Percentiles rank a stretch among this genome's conserved stretches.
Conservation (phyloP, 108 stramenopile genomes). For the Conticribra weissflogii region DNA sequence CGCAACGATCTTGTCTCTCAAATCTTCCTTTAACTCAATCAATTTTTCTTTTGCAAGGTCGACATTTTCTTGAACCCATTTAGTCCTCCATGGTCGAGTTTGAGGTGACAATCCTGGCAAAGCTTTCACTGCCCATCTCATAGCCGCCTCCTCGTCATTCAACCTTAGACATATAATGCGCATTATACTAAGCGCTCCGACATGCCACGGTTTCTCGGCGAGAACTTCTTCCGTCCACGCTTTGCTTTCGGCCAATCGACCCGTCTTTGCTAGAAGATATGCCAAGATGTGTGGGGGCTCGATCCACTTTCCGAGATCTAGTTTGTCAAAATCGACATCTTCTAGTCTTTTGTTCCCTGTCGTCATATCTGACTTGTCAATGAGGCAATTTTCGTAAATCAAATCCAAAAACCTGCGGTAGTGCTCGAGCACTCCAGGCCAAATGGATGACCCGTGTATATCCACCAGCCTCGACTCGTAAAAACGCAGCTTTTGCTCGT, state of each 20-base stretch:
- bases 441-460: constrained; percentile 35
- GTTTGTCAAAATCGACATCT: neutral
- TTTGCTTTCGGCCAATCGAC: constrained; percentile 58
- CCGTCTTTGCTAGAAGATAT: constrained; percentile 66
- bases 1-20: neutral
- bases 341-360: neutral
- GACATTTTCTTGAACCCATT: constrained; percentile 29
- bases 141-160: constrained; percentile 50
- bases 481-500: constrained; percentile 24
- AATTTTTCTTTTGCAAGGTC: neutral
- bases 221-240: constrained; percentile 65
- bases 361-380: constrained; percentile 6
- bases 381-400: constrained; percentile 61
- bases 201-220: constrained; percentile 77
- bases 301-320: constrained; percentile 40
- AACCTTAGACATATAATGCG: constrained; percentile 64
- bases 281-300: constrained; percentile 85
- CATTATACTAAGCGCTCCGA: constrained; percentile 79
- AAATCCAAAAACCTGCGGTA: constrained; percentile 49
- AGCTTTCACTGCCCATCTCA: constrained; percentile 62
- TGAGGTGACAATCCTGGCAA: constrained; percentile 52
- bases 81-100: constrained; percentile 12
- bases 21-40: neutral
- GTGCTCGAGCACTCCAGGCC: constrained; percentile 58
- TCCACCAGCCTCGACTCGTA: constrained; percentile 41